Evolutionary conservation across 768 basidiomycete species (phyloP), one percentile per base, ranked within the genome.

Genomic region (Suillus ampliporus): DNA sequence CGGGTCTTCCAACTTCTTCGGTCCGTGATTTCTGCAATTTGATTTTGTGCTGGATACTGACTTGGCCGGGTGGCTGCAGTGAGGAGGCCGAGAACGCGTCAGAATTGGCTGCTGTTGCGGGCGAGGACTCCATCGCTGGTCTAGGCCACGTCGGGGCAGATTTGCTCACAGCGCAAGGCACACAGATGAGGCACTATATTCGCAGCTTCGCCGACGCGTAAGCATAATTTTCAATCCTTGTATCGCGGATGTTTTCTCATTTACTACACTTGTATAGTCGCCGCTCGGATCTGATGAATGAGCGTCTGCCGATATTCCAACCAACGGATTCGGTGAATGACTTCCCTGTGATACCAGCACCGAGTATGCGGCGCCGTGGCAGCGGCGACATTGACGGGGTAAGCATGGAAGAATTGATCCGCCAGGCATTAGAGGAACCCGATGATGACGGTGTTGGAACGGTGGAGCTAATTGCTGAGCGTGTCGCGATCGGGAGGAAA

Each of bases 1-100:
- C 80, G 89, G 40, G 89, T 97, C 51, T 97, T 96, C 82, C 89
- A 93, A 59, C 82, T 96, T 57, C 82, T 98, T 37, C 89, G 94
- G 93, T 94, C 63, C 69, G 89, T 76, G 14, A 19, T 35, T 26
- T 35, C 15, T 54, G 52, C 31, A 21, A 57, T 23, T 69, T 56
- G 4, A 53, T 56, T 35, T 38, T n/a, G 37, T 47, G 9, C 15
- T 13, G 23, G 19, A 57, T 56, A 13, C 38, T 62, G 19, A 50
- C 26, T 47, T 63, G 28, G 17, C 10, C 53, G 63, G 66, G 63
- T 64, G 40, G 17, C 9, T 52, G 62, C 65, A 92, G 90, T 73
- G 90, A 93, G 71, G 92, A 91, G 72, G 83, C 91, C 1, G 92
- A 94, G 78, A 89, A 86, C 63, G 89, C 86, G 3, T 86, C 91